Evolutionary conservation across 371 early-diverging fungal genomes (phyloP).

Genomic region (Nosema bombycis): DNA sequence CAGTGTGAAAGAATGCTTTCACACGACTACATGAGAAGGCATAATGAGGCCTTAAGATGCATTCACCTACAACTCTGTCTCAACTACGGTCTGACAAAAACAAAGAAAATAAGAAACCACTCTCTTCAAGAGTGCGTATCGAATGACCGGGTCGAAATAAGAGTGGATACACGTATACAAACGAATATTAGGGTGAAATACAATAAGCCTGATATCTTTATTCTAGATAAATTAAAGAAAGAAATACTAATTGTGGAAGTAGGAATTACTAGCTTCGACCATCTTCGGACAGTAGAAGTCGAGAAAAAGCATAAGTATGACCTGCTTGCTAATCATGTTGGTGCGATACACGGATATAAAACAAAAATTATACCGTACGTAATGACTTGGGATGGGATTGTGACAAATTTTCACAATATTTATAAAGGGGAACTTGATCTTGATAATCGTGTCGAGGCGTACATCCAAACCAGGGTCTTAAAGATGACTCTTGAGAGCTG

Average conservation of each 20-base stretch:
- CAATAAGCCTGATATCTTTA: neutral
- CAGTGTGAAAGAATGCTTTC: constrained; percentile 6
- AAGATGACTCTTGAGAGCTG: neutral
- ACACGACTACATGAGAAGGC: constrained; percentile 7
- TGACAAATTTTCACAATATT: neutral
- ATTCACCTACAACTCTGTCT: neutral
- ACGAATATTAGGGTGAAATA: neutral
- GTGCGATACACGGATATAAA: constrained; percentile 1
- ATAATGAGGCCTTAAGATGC: constrained; percentile 8
- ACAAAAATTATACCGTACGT: neutral
- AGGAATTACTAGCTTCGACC: neutral
- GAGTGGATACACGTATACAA: neutral
- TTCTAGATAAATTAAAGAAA: neutral
- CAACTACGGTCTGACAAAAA: neutral
- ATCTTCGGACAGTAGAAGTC: neutral
- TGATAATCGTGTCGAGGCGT: neutral
- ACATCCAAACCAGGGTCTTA: neutral
- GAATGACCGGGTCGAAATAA: neutral
- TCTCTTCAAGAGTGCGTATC: neutral
- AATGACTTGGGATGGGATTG: too few relatives aligned
- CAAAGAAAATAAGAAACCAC: constrained; percentile 5
- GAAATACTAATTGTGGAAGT: constrained; percentile 1
- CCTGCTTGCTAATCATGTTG: neutral
- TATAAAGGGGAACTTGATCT: neutral
- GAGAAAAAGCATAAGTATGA: constrained; percentile 3